A percentile compares a stretch with the other conserved stretches of the same genome.
phyloP scores from a whole-genome alignment of 345 rosid genomes.

The Mercurialis annua region DNA sequence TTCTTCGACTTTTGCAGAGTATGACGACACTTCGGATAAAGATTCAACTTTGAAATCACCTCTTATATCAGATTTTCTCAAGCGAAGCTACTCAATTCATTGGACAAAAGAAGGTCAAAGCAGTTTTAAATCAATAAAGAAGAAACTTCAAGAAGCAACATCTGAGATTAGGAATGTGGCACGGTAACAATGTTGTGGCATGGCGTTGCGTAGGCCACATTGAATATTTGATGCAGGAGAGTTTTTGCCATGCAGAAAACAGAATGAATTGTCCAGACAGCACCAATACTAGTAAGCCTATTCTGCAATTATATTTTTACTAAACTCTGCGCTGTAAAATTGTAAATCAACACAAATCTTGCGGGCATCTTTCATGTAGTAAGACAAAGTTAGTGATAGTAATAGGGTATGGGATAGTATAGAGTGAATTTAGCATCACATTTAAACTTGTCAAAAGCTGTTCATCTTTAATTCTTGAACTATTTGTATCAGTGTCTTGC shows the following conservation, averaged over 20 bases:
- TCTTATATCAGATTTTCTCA: conserved; percentile 56
- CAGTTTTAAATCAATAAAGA: conserved; percentile 64
- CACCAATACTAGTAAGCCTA: background rate
- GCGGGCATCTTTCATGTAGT: background rate
- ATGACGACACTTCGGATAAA: conserved; percentile 49
- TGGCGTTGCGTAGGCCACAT: background rate
- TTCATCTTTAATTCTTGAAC: no score
- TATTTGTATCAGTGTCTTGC: no score
- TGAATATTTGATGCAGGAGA: background rate
- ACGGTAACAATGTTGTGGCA: conserved; percentile 37
- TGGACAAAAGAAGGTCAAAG: conserved; percentile 59
- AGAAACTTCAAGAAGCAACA: conserved; percentile 79
- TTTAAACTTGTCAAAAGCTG: no score
- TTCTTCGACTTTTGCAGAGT: no score
- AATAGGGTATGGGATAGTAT: background rate
- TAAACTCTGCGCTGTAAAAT: background rate
- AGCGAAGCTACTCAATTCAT: conserved; percentile 59
- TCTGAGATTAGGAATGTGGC: conserved; percentile 61
- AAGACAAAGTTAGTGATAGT: background rate
- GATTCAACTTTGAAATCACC: conserved; percentile 43
- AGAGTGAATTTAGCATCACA: background rate
- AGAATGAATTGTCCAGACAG: background rate
- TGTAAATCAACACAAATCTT: background rate
- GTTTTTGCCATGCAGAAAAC: background rate
- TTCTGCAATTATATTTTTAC: background rate